Evolutionary conservation across 441 rosid species (phyloP).

Genomic region (Brassica hybrid): DNA sequence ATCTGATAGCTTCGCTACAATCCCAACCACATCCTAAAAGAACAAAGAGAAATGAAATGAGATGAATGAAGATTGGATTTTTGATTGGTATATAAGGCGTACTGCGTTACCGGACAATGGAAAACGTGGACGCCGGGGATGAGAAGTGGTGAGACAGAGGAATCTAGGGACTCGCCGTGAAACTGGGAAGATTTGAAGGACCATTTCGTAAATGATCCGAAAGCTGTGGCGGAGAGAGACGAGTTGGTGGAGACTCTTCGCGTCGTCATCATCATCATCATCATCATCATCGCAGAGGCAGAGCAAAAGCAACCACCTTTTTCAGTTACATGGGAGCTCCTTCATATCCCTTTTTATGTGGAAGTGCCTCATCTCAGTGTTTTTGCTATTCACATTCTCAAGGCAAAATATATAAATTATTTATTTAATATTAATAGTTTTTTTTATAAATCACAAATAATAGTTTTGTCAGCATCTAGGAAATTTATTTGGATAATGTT

Average conservation of each 20-base stretch:
- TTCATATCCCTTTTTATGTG: no score
- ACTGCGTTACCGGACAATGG: constrained; percentile 78
- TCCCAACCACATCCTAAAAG: constrained; percentile 78
- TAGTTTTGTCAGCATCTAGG: neutral
- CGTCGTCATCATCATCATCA: constrained; percentile 2
- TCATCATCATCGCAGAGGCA: neutral
- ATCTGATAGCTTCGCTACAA: constrained; percentile 87
- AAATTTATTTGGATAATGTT: neutral
- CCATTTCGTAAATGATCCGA: constrained; percentile 56
- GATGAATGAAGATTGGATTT: neutral
- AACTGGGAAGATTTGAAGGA: constrained; percentile 50
- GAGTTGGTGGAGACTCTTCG: constrained; percentile 46
- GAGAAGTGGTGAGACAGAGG: constrained; percentile 54
- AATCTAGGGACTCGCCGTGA: constrained; percentile 53
- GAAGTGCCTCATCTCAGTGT: no score
- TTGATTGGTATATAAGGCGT: neutral
- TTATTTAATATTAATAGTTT: neutral
- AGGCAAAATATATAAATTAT: neutral
- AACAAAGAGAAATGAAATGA: neutral
- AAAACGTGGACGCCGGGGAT: constrained; percentile 88
- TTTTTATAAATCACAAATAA: neutral
- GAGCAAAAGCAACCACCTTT: neutral
- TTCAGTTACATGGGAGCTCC: neutral
- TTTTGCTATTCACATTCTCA: no score
- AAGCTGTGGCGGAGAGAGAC: constrained; percentile 45